Evolutionary conservation across 345 rosid species (phyloP), one percentile per base, ranked within the genome.

Genomic region (Camelina hispida): DNA sequence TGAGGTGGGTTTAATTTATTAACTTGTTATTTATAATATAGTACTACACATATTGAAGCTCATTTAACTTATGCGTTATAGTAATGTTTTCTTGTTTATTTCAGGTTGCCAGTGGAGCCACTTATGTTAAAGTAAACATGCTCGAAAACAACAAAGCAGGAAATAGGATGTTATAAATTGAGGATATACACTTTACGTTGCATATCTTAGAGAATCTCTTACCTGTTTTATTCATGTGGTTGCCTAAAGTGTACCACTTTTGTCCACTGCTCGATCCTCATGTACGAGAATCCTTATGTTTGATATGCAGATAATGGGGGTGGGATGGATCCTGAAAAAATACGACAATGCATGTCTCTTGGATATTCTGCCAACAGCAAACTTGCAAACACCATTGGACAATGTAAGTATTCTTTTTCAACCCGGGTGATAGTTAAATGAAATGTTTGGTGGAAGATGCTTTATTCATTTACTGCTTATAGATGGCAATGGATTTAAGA

Each of bases 401-500:
- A 93, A 70, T 93, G 98, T 93, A 85, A 83, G 8, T 10, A n/a
- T n/a, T 61, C 22, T 67, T 61, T 35, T 30, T 38, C 25, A 20
- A 20, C 15, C 14, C 25, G 14, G 22, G 9, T 52, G 17, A 28
- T 22, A 60, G 13, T n/a, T 72, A 9, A 38, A 34, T 22, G 10
- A 70, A 48, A 38, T 48, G 15, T 20, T 47, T 37, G 22, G 22
- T 57, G 7, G 48, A 23, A 17, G 28, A 18, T 1, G 20, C 56
- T 66, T n/a, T 18, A 18, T 71, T 58, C 20, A 14, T 68, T 11
- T 47, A 9, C 40, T 48, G 18, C n/a, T 28, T 62, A 15, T 81
- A 93, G 97, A 93, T 88, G 97, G 98, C 17, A 91, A 93, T 84
- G 98, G 98, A 62, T 93, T 93, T 76, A 93, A 93, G 87, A 94